Base-by-base conservation (phyloP, 202 grass and related monocot genomes). In the Panicum virgatum region DNA sequence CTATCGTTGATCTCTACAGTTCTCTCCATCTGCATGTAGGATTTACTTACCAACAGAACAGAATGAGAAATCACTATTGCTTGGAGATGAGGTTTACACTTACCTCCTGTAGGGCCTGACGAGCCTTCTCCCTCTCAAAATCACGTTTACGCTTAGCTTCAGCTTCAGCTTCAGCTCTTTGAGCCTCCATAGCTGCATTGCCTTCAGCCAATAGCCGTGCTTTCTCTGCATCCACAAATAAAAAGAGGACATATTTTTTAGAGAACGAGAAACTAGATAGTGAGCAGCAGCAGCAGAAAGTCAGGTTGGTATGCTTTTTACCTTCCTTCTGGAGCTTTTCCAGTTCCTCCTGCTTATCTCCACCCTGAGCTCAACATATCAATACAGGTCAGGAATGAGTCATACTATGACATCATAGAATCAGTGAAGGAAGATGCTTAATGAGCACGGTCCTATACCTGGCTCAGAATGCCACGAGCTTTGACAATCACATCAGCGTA, bases 401-500 rank as follows among this genome's bases (percentile, higher is more conserved):
- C 7, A 1, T 16, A 57, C 3, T 12, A 53, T 15, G 40, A 57
- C 9, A 50, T 30, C 14, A 40, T 10, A 50, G 39, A 80, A 27
- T 69, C 9, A 61, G 47, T 5, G 59, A 59, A 44, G 2, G 13
- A 50, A 26, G 36, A 25, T 43, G 23, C 12, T 30, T 19, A 27
- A 40, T 1, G 12, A 61, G 20, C 16, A 40, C 53, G 53, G 18
- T 67, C 13, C 54, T 82, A 66, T 75, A 98, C 96, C 92, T 98
- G 92, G 67, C 82, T 86, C 45, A 96, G 78, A 69, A 94, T 60
- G 47, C 94, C 96, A 62, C 25, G 91, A 77, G 96, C 96, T 80
- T 96, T 99, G 25, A 96, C 83, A 86, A 99, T 99, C 69, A 94
- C 92, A 75, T 99, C 96, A 50, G 93, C 96, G 39, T 96, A 99